phyloP scores from a whole-genome alignment of 371 early-diverging fungal genomes.

The Mucor circinelloides region DNA sequence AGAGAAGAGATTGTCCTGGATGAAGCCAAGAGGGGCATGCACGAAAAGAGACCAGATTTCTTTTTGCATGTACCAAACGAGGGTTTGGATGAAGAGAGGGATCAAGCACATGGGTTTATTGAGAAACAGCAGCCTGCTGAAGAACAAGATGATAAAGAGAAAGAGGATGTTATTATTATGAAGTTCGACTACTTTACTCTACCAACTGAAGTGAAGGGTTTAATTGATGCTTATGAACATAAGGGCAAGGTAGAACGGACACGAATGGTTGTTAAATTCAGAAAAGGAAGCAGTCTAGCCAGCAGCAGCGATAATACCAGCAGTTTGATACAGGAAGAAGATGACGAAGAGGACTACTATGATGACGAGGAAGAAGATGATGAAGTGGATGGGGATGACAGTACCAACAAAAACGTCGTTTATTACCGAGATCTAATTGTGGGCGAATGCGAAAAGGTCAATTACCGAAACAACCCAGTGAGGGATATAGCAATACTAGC shows the following conservation, averaged over 20 bases:
- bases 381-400: neutral
- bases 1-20: neutral
- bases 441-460: neutral
- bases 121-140: neutral
- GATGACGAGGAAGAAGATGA: constrained; percentile 6
- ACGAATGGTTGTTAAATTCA: constrained; percentile 5
- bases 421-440: constrained; percentile 7
- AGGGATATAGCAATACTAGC: constrained; percentile 16
- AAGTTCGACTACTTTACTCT: constrained; percentile 38
- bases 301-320: neutral
- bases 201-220: constrained; percentile 27
- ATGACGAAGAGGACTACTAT: constrained; percentile 6
- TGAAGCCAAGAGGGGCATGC: neutral
- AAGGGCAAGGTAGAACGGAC: constrained; percentile 18
- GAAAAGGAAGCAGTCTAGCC: neutral
- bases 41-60: neutral
- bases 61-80: neutral
- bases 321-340: neutral
- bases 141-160: neutral
- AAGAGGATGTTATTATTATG: constrained; percentile 2
- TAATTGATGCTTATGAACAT: constrained; percentile 25
- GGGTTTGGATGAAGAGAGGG: neutral
- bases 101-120: neutral
- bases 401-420: neutral
- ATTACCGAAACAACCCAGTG: constrained; percentile 5